These are phyloP conservation scores for Cercospora beticola DNA, from an alignment of 2,329 filamentous ascomycete species.

Conservation along the genomic window DNA sequence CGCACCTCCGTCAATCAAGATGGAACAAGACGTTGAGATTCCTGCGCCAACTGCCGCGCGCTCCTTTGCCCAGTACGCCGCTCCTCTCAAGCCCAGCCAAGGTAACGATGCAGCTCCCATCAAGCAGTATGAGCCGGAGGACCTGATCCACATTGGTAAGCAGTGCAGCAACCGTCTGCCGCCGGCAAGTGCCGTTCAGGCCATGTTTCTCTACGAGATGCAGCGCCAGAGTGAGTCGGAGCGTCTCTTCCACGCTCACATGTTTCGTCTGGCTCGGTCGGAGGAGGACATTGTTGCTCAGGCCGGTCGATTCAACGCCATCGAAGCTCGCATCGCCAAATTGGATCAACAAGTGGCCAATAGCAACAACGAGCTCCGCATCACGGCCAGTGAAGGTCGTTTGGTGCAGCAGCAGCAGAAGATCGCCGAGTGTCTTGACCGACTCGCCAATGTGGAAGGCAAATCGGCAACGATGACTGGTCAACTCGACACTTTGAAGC, in stretches of 20 bases:
- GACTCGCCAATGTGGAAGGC: constrained; percentile 8
- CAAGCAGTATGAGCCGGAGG: constrained; percentile 1
- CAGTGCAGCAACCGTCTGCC: constrained; percentile 27
- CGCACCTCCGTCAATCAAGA: neutral
- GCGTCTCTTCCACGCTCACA: constrained; percentile 30
- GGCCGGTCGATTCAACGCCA: constrained; percentile 13
- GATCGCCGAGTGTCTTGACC: constrained; percentile 5
- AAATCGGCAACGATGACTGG: constrained; percentile 4
- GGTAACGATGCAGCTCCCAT: neutral
- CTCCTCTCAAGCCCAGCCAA: neutral
- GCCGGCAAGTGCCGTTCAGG: constrained; percentile 29
- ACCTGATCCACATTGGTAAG: constrained; percentile 21
- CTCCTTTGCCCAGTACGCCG: neutral
- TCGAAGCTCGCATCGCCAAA: constrained; percentile 19
- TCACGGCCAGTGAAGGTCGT: constrained; percentile 19
- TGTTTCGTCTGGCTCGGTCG: constrained; percentile 26
- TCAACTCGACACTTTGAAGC: constrained; percentile 8
- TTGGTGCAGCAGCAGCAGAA: constrained; percentile 17
- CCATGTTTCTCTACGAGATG: constrained; percentile 35
- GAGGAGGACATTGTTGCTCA: constrained; percentile 15
- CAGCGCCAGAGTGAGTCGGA: constrained; percentile 31
- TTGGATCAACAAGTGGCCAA: constrained; percentile 22
- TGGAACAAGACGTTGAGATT: neutral
- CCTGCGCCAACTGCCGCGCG: neutral
- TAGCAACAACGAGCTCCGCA: constrained; percentile 20